Conservation (phyloP, 352 stramenopile genomes). For the Phytophthora ramorum region DNA sequence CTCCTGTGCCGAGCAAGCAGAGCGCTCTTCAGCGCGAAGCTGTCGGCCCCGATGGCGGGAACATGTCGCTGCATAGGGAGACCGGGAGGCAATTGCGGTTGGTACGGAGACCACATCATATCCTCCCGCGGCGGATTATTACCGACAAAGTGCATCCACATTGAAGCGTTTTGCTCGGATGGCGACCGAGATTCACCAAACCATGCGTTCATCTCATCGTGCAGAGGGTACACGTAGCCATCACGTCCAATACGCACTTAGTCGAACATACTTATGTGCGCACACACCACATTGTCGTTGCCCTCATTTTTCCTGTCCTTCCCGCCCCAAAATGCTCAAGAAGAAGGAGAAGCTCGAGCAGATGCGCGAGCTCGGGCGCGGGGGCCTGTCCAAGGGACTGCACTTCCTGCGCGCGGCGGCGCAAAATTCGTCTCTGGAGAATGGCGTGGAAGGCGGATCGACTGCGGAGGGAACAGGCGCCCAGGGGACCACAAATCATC, state of each 20-base stretch:
- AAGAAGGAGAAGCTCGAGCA: conserved; percentile 92
- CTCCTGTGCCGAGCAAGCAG: no score
- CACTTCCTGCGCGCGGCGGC: conserved; percentile 72
- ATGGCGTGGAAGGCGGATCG: conserved; percentile 10
- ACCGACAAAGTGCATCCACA: background rate
- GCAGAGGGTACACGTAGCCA: background rate
- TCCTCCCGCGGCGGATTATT: background rate
- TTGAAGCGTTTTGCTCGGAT: background rate
- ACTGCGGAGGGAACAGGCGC: background rate
- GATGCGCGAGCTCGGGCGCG: conserved; percentile 86
- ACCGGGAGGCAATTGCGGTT: no score
- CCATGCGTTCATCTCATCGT: background rate
- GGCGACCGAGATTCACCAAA: background rate
- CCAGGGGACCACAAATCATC: conserved; percentile 15
- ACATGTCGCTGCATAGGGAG: background rate
- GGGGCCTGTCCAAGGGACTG: conserved; percentile 76
- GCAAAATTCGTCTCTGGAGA: conserved; percentile 24
- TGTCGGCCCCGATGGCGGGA: background rate
- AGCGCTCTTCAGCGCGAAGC: no score
- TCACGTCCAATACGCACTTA: conserved; percentile 12
- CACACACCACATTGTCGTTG: background rate
- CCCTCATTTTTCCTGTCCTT: background rate
- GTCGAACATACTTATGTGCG: background rate
- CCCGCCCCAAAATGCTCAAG: conserved; percentile 52
- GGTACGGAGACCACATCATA: background rate